Evolutionary conservation across 371 early-diverging fungal genomes (phyloP).

Genomic region (Thermomucor indicae-seudaticae): DNA sequence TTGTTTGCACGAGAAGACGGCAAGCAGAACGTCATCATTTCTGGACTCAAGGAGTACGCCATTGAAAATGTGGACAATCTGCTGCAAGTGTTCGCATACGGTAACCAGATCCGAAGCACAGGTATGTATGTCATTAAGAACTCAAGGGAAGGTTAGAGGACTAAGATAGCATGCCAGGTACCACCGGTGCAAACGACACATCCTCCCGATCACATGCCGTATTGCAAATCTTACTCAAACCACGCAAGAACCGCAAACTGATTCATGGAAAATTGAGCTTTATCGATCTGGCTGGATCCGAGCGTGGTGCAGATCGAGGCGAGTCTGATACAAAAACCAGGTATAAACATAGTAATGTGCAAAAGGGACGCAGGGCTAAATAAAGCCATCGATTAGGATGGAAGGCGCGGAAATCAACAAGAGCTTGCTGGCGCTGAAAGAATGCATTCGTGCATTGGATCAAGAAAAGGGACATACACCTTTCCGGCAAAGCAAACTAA

Average conservation of each 20-base stretch:
- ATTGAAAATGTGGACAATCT: constrained; percentile 81
- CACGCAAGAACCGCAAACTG: constrained; percentile 49
- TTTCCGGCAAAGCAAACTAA: constrained; percentile 97
- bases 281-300: constrained; percentile 92
- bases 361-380: too few relatives aligned
- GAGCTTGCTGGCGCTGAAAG: constrained; percentile 95
- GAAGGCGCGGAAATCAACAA: constrained; percentile 99
- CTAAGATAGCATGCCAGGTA: constrained; percentile 2
- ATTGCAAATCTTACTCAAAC: constrained; percentile 74
- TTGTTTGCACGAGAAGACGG: constrained; percentile 95
- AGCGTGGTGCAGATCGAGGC: constrained; percentile 95
- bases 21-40: constrained; percentile 89
- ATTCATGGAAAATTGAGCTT: constrained; percentile 72
- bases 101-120: constrained; percentile 85
- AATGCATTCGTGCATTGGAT: constrained; percentile 97
- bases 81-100: constrained; percentile 92
- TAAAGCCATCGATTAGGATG: constrained; percentile 61
- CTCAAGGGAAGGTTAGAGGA: too few relatives aligned
- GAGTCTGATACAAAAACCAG: constrained; percentile 86
- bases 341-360: too few relatives aligned
- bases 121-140: too few relatives aligned
- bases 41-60: constrained; percentile 81
- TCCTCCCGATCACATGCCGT: constrained; percentile 91
- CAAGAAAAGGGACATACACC: constrained; percentile 94
- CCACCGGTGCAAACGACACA: constrained; percentile 55